Evolutionary conservation across 192 early-diverging fungal species (phyloP), one percentile per base, ranked within the genome.

Genomic region (Coemansia guatemalensis): DNA sequence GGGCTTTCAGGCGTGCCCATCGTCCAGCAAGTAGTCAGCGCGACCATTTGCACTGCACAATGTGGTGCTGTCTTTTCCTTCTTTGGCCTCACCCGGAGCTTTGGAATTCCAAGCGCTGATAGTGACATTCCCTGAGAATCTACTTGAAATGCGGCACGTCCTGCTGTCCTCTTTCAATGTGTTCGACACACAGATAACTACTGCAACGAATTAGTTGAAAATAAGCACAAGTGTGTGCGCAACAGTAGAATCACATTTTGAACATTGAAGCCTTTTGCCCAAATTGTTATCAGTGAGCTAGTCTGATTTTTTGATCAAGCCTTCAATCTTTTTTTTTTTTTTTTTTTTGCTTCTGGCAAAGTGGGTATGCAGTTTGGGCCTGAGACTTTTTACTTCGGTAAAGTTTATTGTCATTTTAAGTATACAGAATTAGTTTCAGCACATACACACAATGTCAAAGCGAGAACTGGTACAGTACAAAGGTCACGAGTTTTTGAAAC

Each of bases 401-500:
- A 26, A 32, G 20, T 56, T 56, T 56, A 32, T 47, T 41, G 20
- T 39, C 35, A 39, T 11, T 39, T 39, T 39, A 39, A 8, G 3
- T 11, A 54, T 17, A 54, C 53, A 54, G 53, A 24, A 27, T 18
- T 17, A 18, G 25, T 24, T 21, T 18, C 1, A 24, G 23, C 53
- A 54, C 17, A 20, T 4, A 18, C 22, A 18, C 27, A 62, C 22
- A 41, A 81, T 81, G 78, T 76, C 73, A 25, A 76, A 73, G 32
- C 61, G 78, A 48, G 67, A 77, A 11, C 51, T 65, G 8, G 24
- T 71, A 25, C 64, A 84, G 33, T 91, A 90, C 62, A 85, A 91
- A 62, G 97, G 95, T 14, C 90, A 94, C 78, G 85, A 86, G 66
- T 92, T 92, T 67, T 78, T 99, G 55, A 84, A 93, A 50, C 94